These are phyloP conservation scores for Ilex asprella DNA, from an alignment of 257 asterid species.

Conservation along the genomic window DNA sequence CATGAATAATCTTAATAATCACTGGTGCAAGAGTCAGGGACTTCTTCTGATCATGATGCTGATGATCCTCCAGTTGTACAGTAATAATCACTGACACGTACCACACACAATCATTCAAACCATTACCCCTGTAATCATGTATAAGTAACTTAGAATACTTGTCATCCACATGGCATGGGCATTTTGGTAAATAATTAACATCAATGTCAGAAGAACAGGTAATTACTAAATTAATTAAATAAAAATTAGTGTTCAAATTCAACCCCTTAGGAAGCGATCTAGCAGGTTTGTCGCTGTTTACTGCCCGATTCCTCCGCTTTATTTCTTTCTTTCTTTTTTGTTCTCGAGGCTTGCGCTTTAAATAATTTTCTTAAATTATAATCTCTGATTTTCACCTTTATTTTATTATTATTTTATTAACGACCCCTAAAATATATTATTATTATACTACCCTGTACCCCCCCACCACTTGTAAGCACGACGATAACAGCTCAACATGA, in stretches of 20 bases:
- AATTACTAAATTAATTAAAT: slow-evolving; percentile 2
- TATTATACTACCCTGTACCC: slow-evolving; percentile 9
- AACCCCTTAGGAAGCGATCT: slow-evolving; percentile 34
- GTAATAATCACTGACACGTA: slow-evolving; percentile 15
- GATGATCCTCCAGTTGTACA: slow-evolving; percentile 3
- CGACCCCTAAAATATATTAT: slow-evolving; percentile 1
- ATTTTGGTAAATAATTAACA: no score
- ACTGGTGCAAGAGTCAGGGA: no score
- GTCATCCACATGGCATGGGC: no score
- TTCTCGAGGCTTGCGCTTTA: slow-evolving; percentile 28
- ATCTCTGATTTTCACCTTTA: slow-evolving; percentile 10
- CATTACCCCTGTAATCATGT: slow-evolving; percentile 12
- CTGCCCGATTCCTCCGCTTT: slow-evolving; percentile 33
- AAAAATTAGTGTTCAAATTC: slow-evolving; percentile 7
- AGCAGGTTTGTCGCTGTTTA: slow-evolving; percentile 52
- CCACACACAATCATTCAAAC: neutral
- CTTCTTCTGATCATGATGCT: no score
- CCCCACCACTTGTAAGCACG: slow-evolving; percentile 34
- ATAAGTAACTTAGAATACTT: slow-evolving; percentile 5
- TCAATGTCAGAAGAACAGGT: neutral
- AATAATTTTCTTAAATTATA: neutral
- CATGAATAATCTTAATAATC: no score
- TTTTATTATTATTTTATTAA: slow-evolving; percentile 6
- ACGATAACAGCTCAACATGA: slow-evolving; percentile 26
- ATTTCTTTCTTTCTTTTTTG: neutral